Base-by-base conservation (phyloP, 345 rosid species). In the Citrus cavaleriei region DNA sequence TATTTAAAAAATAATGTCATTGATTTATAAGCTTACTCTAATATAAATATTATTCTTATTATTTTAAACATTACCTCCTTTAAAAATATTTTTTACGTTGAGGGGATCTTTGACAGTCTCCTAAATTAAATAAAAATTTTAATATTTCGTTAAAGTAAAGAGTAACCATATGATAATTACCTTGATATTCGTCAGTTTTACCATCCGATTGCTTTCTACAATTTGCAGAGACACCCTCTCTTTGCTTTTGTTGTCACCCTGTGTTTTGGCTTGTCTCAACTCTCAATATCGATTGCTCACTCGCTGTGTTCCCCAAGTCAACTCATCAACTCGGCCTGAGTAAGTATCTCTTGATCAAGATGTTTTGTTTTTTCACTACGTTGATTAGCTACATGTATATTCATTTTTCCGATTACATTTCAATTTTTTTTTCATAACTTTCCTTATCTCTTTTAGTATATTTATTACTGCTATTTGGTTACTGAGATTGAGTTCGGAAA, bases 241-340 rank as follows among this genome's bases (percentile, higher is more conserved):
- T 35, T 30, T 34, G 79, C 73, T 24, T 55, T 55, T 75, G 24
- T 4, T 13, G 42, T 22, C 65, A 14, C 72, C 72, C 77, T 37
- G 81, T 67, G 28, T 64, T 63, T 59, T 46, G 3, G 9, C 69
- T 51, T 51, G 7, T 32, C 5, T 32, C 32, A 30, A 30, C 32
- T 51, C 72, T 51, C 55, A 57, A 57, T 38, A 51, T 27, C 66
- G 67, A 37, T 25, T 60, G 72, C 37, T 34, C 22, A 19, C 65
- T 64, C 81, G 42, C 70, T 4, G 54, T 60, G 55, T 70, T 63
- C 25, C 71, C 35, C 18, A 66, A 72, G 64, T 72, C 57, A 61
- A 63, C 76, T 62, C 70, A 49, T 61, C 62, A 14, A 61, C 76
- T 78, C 64, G 40, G 51, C 18, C 64, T 63, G 49, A 65, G 76